Base-by-base conservation (phyloP, 148 eudicot genomes). In the Drosera capensis region DNA sequence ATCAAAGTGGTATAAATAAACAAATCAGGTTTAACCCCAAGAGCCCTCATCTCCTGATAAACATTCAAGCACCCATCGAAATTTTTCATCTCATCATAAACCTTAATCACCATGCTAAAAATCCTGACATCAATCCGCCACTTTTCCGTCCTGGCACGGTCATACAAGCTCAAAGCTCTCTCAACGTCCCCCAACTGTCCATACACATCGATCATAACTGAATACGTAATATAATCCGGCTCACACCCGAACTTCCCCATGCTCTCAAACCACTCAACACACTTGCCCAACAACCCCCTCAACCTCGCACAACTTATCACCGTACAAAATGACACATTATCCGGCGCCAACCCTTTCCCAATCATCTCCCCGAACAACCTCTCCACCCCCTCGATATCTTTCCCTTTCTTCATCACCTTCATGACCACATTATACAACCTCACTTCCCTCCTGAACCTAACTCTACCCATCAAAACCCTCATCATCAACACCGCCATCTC, bases 31-130 rank as follows among this genome's bases (percentile, higher is more conserved):
- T 68, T 74, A 7, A 77, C 75, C 26, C 67, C 64, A 16, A 83
- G 67, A 20, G 80, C 94, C 71, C 83, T 87, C 96, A 87, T 83
- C 55, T 87, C 96, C 71, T 87, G 78, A 25, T 72, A 87, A 13
- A 83, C 82, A 55, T 77, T 83, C 80, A 87, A 83, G 52, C 94
- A 83, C 25, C 94, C 96, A 69, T 82, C 96, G 20, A 69, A 87
- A 66, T 87, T 87, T 12, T 80, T 75, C 9, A 70, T 43, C 59
- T 65, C 64, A 0, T 73, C 90, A 63, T 87, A 72, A 23, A 79
- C 68, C 42, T 57, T 79, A 43, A 87, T 72, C 65, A 87, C 40
- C 1, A 90, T 87, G 0, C 86, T 57, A 43, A 87, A 87, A 0
- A 94, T 79, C 7, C 70, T 68, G 16, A 64, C 73, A 55, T 82